These are phyloP conservation scores for Yarrowia divulgata DNA, from an alignment of 805 yeast genomes.

Conservation along the genomic window DNA sequence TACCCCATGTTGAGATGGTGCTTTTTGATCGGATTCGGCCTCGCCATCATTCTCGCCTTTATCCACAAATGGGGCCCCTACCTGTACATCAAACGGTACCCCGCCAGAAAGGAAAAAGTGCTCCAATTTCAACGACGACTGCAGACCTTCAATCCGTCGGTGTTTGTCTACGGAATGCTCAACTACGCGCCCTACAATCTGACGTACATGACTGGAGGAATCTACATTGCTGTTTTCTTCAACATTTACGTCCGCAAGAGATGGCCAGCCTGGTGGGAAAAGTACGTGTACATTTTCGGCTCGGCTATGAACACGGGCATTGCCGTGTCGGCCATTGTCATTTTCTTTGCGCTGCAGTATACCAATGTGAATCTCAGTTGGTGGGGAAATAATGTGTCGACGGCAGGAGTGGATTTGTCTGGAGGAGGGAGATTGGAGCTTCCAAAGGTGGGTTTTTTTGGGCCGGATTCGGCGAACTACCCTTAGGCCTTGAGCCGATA, in stretches of 20 bases:
- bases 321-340: conserved; percentile 57
- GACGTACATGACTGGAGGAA: conserved; percentile 54
- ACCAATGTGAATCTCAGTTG: conserved; percentile 51
- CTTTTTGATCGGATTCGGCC: conserved; percentile 46
- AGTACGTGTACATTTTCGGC: conserved; percentile 59
- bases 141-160: neutral
- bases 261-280: conserved; percentile 61
- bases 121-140: neutral
- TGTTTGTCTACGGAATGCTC: neutral
- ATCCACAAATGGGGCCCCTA: conserved; percentile 42
- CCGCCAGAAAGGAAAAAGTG: neutral
- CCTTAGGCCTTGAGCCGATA: conserved; percentile 25
- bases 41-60: conserved; percentile 40
- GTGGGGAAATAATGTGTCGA: conserved; percentile 57
- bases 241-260: conserved; percentile 55
- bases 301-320: conserved; percentile 60
- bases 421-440: conserved; percentile 4
- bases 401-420: neutral
- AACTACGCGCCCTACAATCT: conserved; percentile 45
- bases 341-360: conserved; percentile 55
- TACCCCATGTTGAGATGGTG: conserved; percentile 44
- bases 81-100: neutral
- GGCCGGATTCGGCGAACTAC: conserved; percentile 46
- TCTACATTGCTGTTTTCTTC: conserved; percentile 55
- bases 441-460: conserved; percentile 47